phyloP scores from a whole-genome alignment of 2,329 filamentous ascomycete genomes.

The Massarina eburnea region DNA sequence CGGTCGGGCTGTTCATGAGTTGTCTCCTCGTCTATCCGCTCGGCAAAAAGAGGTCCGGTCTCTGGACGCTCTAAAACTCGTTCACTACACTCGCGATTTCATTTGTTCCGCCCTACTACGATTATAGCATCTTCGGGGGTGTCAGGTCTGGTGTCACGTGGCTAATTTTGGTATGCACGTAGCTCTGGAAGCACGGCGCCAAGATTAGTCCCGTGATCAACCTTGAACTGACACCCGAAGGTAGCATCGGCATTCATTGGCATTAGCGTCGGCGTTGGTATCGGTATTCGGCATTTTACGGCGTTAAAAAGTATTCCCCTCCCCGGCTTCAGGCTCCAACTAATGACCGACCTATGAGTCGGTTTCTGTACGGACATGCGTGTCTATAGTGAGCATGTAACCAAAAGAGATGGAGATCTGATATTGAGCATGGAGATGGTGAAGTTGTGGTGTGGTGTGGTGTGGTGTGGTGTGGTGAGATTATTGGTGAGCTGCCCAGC shows the following conservation, averaged over 20 bases:
- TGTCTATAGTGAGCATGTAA: not conserved
- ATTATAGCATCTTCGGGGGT: too few species aligned
- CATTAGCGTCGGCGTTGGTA: not conserved
- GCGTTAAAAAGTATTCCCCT: not conserved
- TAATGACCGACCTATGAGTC: not conserved
- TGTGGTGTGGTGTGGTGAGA: not conserved
- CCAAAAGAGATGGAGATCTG: not conserved
- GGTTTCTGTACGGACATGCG: not conserved
- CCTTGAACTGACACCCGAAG: too few species aligned
- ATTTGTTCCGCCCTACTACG: not conserved
- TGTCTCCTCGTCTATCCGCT: conserved; percentile 53
- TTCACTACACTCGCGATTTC: not conserved
- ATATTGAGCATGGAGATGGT: not conserved
- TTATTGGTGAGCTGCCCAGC: not conserved
- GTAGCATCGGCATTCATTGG: too few species aligned
- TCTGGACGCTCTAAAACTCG: conserved; percentile 28
- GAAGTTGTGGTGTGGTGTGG: not conserved
- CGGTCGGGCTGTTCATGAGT: conserved; percentile 53
- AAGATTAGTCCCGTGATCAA: too few species aligned
- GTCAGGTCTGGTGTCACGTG: too few species aligned
- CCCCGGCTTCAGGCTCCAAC: not conserved
- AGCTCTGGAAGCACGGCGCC: too few species aligned
- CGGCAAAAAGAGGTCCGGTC: conserved; percentile 49
- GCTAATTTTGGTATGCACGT: too few species aligned
- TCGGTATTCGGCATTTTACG: not conserved